Evolutionary conservation across 1,284 basidiomycete genomes (phyloP).

Genomic region (Fomitopsis schrenkii): DNA sequence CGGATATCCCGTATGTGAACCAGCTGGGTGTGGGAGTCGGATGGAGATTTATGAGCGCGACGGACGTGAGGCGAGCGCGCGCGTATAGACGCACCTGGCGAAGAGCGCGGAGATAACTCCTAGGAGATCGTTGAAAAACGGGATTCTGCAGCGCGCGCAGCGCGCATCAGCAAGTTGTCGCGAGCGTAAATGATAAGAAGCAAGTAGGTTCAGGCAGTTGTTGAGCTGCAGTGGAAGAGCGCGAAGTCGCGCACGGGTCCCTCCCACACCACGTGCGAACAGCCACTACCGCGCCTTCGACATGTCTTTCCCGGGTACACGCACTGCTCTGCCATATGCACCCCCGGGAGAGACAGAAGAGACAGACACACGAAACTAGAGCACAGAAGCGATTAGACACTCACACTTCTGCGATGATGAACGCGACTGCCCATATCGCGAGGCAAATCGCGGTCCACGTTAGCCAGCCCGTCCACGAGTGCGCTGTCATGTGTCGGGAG

Average conservation of each 20-base stretch:
- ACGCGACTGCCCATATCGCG: slow-evolving; percentile 25
- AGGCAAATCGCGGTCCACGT: slow-evolving; percentile 27
- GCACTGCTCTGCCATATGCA: neutral
- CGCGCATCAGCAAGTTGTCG: neutral
- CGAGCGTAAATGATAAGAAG: neutral
- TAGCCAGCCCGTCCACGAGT: slow-evolving; percentile 26
- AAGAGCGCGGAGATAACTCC: slow-evolving; percentile 28
- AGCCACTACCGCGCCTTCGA: neutral
- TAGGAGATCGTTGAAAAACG: slow-evolving; percentile 31
- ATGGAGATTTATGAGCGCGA: neutral
- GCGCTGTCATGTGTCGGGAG: slow-evolving; percentile 26
- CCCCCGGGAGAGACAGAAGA: neutral
- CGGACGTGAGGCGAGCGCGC: neutral
- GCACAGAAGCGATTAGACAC: slow-evolving; percentile 4
- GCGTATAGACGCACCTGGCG: slow-evolving; percentile 17
- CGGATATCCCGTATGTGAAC: slow-evolving; percentile 31
- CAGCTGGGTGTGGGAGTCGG: slow-evolving; percentile 14
- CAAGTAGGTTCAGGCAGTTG: neutral
- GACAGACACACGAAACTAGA: neutral
- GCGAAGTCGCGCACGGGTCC: neutral
- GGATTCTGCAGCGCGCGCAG: slow-evolving; percentile 18
- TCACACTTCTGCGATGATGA: slow-evolving; percentile 31
- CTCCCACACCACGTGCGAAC: neutral
- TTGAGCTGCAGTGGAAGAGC: neutral
- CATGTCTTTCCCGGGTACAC: neutral